Evolutionary conservation across 1,139 yeast species (phyloP).

Genomic region (Tardiomyces blankii): DNA sequence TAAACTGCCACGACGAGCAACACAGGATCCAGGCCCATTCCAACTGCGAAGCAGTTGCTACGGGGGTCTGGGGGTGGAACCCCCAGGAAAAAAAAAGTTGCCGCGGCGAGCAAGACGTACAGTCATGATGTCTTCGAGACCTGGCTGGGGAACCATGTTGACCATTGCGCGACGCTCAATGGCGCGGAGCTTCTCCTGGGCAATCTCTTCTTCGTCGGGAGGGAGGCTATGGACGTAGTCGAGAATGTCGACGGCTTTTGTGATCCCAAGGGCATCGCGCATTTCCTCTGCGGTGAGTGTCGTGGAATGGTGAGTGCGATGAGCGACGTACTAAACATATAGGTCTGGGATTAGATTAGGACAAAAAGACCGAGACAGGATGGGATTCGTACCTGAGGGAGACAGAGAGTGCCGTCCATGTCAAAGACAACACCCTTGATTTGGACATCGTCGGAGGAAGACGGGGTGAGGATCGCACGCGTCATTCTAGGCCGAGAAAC

Average conservation of each 20-base stretch:
- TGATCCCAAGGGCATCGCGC: constrained; percentile 46
- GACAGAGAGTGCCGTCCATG: constrained; percentile 60
- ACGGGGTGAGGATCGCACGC: constrained; percentile 25
- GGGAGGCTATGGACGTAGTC: constrained; percentile 35
- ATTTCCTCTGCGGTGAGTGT: constrained; percentile 28
- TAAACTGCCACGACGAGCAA: too few species aligned
- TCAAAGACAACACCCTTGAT: constrained; percentile 48
- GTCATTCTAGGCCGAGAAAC: constrained; percentile 7
- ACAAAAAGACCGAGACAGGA: neutral
- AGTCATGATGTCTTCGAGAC: constrained; percentile 23
- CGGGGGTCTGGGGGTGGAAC: too few species aligned
- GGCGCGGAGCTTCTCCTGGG: constrained; percentile 34
- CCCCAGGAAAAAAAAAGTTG: neutral
- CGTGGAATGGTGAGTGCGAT: neutral
- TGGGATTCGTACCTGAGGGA: constrained; percentile 25
- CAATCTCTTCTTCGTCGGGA: constrained; percentile 30
- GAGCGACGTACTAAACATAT: constrained; percentile 42
- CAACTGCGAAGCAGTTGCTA: too few species aligned
- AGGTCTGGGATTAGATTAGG: constrained; percentile 24
- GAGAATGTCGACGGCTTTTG: constrained; percentile 38
- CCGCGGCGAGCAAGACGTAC: constrained; percentile 8
- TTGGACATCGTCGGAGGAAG: constrained; percentile 22
- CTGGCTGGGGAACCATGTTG: constrained; percentile 44
- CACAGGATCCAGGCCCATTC: too few species aligned
- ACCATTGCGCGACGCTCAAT: constrained; percentile 50